Evolutionary conservation across 2,329 filamentous ascomycete genomes (phyloP).

Genomic region (Ceratocystis lukuohia): DNA sequence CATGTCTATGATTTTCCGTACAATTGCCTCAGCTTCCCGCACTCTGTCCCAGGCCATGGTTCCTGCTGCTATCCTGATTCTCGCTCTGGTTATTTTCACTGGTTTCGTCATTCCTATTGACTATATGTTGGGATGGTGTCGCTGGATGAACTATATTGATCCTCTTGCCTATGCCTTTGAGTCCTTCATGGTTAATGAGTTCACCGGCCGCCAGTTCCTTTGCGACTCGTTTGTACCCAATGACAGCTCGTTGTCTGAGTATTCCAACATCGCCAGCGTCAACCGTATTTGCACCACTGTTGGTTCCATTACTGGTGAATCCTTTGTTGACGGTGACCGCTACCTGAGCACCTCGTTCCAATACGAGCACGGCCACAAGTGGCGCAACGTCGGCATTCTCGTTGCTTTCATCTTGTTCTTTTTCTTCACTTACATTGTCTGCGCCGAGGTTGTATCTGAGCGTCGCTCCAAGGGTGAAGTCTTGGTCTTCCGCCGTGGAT

Average conservation of each 20-base stretch:
- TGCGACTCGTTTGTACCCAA: constrained; percentile 37
- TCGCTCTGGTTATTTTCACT: constrained; percentile 55
- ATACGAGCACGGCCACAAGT: constrained; percentile 47
- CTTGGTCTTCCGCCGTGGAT: constrained; percentile 58
- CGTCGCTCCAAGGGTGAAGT: constrained; percentile 65
- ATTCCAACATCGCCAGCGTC: constrained; percentile 26
- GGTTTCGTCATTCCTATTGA: constrained; percentile 52
- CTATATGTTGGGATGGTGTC: constrained; percentile 68
- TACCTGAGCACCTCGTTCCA: constrained; percentile 43
- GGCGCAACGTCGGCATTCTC: constrained; percentile 60
- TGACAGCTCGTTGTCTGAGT: constrained; percentile 25
- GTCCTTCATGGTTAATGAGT: constrained; percentile 71
- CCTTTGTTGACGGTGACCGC: constrained; percentile 41
- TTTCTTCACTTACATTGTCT: constrained; percentile 46
- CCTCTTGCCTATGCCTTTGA: constrained; percentile 73
- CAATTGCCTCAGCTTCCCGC: constrained; percentile 61
- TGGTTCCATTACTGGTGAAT: constrained; percentile 42
- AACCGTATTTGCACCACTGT: constrained; percentile 45
- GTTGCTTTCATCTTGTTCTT: constrained; percentile 52
- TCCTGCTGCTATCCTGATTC: constrained; percentile 46
- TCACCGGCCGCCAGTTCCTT: constrained; percentile 47
- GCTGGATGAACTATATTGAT: constrained; percentile 73
- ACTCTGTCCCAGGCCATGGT: constrained; percentile 53
- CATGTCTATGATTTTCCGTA: constrained; percentile 81
- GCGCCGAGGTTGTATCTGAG: constrained; percentile 51